Evolutionary conservation across 2,329 filamentous ascomycete genomes (phyloP), one percentile per base, ranked within the genome.

Genomic region (Neopestalotiopsis sp.): DNA sequence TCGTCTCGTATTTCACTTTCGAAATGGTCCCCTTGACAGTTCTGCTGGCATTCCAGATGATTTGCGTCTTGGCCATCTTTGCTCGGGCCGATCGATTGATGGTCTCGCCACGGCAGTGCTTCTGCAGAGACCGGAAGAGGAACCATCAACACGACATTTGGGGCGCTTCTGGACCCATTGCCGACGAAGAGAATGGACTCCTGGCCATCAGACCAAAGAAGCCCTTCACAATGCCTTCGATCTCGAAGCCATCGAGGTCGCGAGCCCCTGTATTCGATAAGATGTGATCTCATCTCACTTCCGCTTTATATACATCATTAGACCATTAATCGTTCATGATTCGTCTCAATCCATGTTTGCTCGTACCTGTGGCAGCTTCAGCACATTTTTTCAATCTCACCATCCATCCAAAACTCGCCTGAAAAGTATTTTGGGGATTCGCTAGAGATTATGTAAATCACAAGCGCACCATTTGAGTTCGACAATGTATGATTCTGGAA

Each of bases 11-110:
- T 7, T 68, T 69, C 13, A 45, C 66, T n/a, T 45, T 61, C 34
- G 59, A 65, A 9, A 59, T 63, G 45, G 34, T 67, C 12, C 38
- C 61, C 12, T 28, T 69, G 32, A 34, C 42, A 2, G n/a, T 67
- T 32, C n/a, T 67, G n/a, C 30, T 49, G 49, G 28, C 42, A n/a
- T 32, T 67, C 17, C 45, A 49, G 28, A 28, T 61, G 7, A 42
- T 67, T 14, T 64, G 14, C 14, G 38, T 70, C 9, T 10, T 67
- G 14, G 13, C 61, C 2, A 32, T 38, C 45, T 69, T 67, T 64
- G 42, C 64, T 28, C 67, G 62, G n/a, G 63, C 67, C 17, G 64
- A 65, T n/a, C 67, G 67, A 4, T n/a, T 65, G 4, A 57, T 17
- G 28, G 14, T 65, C 1, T 56, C 63, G 4, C 62, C 38, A n/a